Percentiles rank a stretch among this genome's conserved stretches.
These are phyloP conservation scores for Coffea eugenioides DNA, from an alignment of 257 asterid species.

Conservation along the genomic window DNA sequence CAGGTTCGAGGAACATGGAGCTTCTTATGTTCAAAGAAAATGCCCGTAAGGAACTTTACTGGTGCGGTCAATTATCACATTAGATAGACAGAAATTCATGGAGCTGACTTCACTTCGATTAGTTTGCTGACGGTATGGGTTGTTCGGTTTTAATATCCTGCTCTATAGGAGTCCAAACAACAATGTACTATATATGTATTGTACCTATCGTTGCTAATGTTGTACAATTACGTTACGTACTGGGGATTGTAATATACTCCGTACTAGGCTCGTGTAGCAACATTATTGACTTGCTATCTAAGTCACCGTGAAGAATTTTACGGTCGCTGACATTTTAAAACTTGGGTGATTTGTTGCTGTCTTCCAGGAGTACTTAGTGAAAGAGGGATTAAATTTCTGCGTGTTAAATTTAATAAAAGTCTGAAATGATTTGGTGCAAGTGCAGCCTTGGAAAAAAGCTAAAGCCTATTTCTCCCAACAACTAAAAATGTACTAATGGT, in stretches of 20 bases:
- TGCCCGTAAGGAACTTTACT: slow-evolving; percentile 53
- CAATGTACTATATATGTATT: neutral
- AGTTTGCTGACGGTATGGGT: neutral
- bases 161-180: neutral
- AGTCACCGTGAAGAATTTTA: neutral
- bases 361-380: neutral
- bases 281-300: neutral
- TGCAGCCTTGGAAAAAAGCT: neutral
- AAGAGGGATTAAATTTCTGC: neutral
- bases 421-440: neutral
- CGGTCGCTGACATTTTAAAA: neutral
- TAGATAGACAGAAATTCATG: neutral
- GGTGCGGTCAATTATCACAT: neutral
- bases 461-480: neutral
- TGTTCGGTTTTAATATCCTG: neutral
- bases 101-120: neutral
- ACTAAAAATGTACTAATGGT: neutral
- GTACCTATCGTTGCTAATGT: neutral
- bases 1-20: slow-evolving; percentile 92
- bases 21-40: slow-evolving; percentile 83
- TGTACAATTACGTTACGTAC: neutral
- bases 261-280: neutral
- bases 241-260: too few relatives aligned
- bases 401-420: too few relatives aligned
- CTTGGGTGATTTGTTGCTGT: too few relatives aligned